A percentile compares a stretch with the other conserved stretches of the same genome.
Conservation (phyloP, 306 rosid genomes). For the Cucurbita argyrosperma region DNA sequence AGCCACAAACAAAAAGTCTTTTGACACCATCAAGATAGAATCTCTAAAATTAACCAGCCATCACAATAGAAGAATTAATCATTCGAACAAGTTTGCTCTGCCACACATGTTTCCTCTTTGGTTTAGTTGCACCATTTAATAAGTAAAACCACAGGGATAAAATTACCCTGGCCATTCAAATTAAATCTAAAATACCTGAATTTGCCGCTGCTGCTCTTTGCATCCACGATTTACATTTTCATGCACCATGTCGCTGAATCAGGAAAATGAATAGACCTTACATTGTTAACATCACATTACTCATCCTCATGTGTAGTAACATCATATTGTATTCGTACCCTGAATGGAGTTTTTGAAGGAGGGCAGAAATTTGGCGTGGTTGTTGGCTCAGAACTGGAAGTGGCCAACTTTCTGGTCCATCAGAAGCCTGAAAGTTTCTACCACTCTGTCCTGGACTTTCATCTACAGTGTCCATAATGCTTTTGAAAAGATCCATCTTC, state of each 20-base stretch:
- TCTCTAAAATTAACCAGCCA: background rate
- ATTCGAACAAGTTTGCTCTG: background rate
- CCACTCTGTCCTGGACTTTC: conserved; percentile 56
- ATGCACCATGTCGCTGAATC: conserved; percentile 59
- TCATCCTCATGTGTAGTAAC: background rate
- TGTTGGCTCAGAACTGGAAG: conserved; percentile 77
- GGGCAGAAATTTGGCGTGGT: conserved; percentile 71
- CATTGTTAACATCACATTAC: background rate
- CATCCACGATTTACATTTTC: conserved; percentile 72
- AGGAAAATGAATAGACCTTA: conserved; percentile 9
- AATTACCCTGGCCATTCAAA: background rate
- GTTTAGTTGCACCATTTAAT: background rate
- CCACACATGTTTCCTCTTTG: background rate
- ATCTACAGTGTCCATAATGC: conserved; percentile 38
- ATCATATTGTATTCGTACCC: conserved; percentile 29
- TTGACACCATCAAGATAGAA: background rate
- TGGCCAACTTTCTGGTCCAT: conserved; percentile 78
- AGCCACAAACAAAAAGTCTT: background rate
- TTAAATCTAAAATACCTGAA: conserved; percentile 46
- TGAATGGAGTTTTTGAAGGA: conserved; percentile 89
- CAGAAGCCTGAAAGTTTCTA: conserved; percentile 30
- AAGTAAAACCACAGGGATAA: background rate
- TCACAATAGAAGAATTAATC: background rate
- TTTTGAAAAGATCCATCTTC: conserved; percentile 44
- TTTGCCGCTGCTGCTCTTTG: conserved; percentile 91